Percentiles rank a stretch among this genome's conserved stretches.
phyloP scores from a whole-genome alignment of 2,329 filamentous ascomycete species.

The Trichophyton verrucosum region DNA sequence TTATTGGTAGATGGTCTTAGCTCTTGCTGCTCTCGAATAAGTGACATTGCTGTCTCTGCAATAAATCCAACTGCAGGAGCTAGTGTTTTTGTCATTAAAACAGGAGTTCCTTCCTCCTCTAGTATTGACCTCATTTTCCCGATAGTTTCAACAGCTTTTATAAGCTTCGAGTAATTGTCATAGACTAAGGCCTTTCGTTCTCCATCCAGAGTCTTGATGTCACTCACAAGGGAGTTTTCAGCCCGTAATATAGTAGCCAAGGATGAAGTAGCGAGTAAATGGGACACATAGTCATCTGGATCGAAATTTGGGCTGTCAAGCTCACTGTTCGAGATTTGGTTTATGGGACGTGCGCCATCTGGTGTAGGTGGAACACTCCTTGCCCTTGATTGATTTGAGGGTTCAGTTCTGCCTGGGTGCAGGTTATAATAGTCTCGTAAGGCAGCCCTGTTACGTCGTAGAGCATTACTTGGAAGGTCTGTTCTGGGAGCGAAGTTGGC shows the following conservation, averaged over 20 bases:
- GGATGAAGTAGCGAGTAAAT: conserved; percentile 30
- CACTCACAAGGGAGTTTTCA: conserved; percentile 40
- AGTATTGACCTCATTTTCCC: conserved; percentile 48
- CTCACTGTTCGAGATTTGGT: conserved; percentile 37
- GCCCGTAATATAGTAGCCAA: conserved; percentile 34
- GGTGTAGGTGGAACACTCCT: conserved; percentile 26
- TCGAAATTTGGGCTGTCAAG: conserved; percentile 65
- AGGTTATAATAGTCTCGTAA: conserved; percentile 93
- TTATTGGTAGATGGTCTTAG: conserved; percentile 14
- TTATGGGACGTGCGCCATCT: conserved; percentile 30
- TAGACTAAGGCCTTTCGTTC: conserved; percentile 96
- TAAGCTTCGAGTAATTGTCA: conserved; percentile 95
- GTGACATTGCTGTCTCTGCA: conserved; percentile 30
- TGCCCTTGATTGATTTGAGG: conserved; percentile 21
- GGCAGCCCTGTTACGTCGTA: conserved; percentile 64
- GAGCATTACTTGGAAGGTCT: conserved; percentile 25
- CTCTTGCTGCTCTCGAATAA: conserved; percentile 31
- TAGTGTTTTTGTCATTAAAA: conserved; percentile 35
- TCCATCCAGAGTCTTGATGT: conserved; percentile 81
- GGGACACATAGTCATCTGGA: conserved; percentile 44
- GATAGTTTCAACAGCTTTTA: conserved; percentile 93
- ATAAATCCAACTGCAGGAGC: conserved; percentile 33
- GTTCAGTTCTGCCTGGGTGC: conserved; percentile 36
- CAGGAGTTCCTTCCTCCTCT: conserved; percentile 34
- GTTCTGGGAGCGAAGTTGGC: conserved; percentile 32